Conservation (phyloP, 2,329 filamentous ascomycete genomes). For the Cryphonectria naterciae region DNA sequence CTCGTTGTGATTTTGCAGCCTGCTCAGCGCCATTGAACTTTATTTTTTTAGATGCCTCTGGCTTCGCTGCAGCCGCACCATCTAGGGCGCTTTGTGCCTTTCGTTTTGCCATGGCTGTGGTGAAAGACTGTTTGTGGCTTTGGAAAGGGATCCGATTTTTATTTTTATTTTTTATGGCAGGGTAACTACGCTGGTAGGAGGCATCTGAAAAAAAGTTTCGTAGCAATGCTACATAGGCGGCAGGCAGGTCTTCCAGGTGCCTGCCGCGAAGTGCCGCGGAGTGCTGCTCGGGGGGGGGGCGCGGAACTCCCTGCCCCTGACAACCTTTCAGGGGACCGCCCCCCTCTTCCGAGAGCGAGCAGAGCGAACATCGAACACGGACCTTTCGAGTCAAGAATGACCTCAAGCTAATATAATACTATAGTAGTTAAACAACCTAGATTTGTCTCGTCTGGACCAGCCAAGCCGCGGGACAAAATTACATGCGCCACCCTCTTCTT, state of each 20-base stretch:
- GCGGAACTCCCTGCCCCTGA: background rate
- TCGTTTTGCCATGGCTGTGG: conserved; percentile 36
- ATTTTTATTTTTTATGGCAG: background rate
- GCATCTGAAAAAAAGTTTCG: conserved; percentile 8
- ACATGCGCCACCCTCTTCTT: background rate
- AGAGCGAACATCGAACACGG: background rate
- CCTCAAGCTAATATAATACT: background rate
- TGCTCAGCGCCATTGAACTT: conserved; percentile 13
- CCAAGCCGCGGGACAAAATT: conserved; percentile 15
- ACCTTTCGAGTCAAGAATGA: background rate
- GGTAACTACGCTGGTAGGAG: background rate
- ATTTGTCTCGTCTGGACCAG: conserved; percentile 1
- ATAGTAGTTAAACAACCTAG: background rate
- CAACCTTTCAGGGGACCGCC: background rate
- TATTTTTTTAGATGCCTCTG: conserved; percentile 19
- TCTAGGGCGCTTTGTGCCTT: conserved; percentile 36
- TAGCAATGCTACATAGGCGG: background rate
- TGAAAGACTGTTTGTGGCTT: background rate
- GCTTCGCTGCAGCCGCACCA: conserved; percentile 25
- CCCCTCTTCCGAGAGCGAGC: background rate
- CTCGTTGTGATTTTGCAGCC: conserved; percentile 9
- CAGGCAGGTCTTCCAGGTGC: background rate
- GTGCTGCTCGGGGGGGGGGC: no score
- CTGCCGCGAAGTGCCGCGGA: background rate
- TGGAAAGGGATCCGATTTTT: background rate